A percentile compares a stretch with the other conserved stretches of the same genome.
These are phyloP conservation scores for Gypsophila paniculata DNA, from an alignment of 179 eudicot species.

Conservation along the genomic window DNA sequence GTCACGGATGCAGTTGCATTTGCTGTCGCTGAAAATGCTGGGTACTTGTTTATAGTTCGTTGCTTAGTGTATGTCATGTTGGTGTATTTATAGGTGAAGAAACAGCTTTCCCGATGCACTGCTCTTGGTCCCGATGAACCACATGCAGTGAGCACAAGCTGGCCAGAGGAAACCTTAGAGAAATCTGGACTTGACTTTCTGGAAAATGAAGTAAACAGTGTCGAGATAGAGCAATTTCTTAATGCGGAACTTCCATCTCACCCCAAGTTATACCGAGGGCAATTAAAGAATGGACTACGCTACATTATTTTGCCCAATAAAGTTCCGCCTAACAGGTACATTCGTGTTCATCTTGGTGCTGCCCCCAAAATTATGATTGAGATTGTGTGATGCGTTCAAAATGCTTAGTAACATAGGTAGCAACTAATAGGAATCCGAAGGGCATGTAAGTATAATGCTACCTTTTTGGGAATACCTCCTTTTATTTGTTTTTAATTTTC, in stretches of 20 bases:
- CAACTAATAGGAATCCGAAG: too few relatives aligned
- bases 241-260: constrained; percentile 75
- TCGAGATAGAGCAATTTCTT: constrained; percentile 59
- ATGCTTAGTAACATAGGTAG: too few relatives aligned
- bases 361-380: neutral
- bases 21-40: too few relatives aligned
- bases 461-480: neutral
- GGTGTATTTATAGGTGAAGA: constrained; percentile 41
- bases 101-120: constrained; percentile 50
- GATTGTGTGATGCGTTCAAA: neutral
- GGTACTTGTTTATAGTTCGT: neutral
- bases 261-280: constrained; percentile 82
- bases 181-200: constrained; percentile 53
- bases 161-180: constrained; percentile 72
- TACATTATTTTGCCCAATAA: constrained; percentile 92
- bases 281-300: constrained; percentile 84
- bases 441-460: neutral
- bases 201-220: constrained; percentile 50
- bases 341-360: neutral
- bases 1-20: too few relatives aligned
- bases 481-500: neutral
- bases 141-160: constrained; percentile 81
- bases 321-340: constrained; percentile 96
- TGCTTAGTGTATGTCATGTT: constrained; percentile 1
- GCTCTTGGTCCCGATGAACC: constrained; percentile 98